Base-by-base conservation (phyloP, 2,329 filamentous ascomycete genomes). In the Ascochyta clinopodiicola region DNA sequence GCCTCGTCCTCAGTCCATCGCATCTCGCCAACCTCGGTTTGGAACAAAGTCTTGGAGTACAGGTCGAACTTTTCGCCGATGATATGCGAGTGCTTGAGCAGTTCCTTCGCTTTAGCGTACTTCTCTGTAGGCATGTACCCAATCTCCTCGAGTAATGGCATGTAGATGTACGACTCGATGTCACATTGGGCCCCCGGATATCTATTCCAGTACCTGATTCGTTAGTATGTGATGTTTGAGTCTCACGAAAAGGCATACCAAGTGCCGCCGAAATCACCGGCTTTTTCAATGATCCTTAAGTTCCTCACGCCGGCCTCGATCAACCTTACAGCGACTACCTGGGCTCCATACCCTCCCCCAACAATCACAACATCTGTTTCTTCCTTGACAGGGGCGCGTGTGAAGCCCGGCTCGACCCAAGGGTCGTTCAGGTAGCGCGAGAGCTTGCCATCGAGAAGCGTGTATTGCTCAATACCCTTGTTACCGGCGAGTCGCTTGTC, bases 91-190 rank as follows among this genome's bases (percentile, higher is more conserved):
- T 86, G 78, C 32, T 74, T 67, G 0, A 79, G 77, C 17, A 86
- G 55, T 60, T 84, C 82, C 2, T 69, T 60, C 0, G 78, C 81
- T 9, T 71, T 71, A 0, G 78, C 71, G 58, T 82, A 84, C 37
- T 78, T 77, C 38, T 82, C 75, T 15, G 75, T 81, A 0, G 86
- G 86, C 67, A 86, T 79, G 63, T 85, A 86, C 1, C 56, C 63
- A 3, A 66, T 44, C 42, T 71, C 67, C 34, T 70, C 66, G 3
- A 68, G 59, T 9, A 68, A 29, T 2, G 69, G 67, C 68, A 70
- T 70, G 38, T 71, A 68, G 25, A 69, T 68, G 42, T 70, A 71
- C 6, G 64, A 66, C 47, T 70, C 67, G 35, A 70, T 67, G 34
- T 70, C 69, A 50, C 67, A 70, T 35, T 64, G 61, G 3, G 63